Evolutionary conservation across 805 yeast species (phyloP), one percentile per base, ranked within the genome.

Genomic region (Cyberlindnera petersonii): DNA sequence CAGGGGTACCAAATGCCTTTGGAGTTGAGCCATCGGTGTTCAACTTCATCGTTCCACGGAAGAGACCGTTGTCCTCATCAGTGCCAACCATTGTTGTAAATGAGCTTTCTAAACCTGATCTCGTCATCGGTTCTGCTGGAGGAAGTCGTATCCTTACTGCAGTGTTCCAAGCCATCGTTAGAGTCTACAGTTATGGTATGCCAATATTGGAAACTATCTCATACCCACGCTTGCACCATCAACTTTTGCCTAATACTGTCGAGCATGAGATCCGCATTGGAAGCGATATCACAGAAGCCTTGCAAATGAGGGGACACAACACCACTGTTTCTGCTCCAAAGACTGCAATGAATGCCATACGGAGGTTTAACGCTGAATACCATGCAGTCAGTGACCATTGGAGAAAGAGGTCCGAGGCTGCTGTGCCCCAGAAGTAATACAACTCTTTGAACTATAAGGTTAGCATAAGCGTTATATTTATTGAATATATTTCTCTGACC

Each of bases 121-220:
- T 85, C 19, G 75, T 83, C 5, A 72, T 91, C 42, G 98, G 97
- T 0, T 93, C 96, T 1, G 94, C 97, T 2, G 98, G 98, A 9
- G 98, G 98, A 0, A 82, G 93, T 6, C 68, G 93, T 39, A 91
- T 91, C 35, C 70, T 84, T 11, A 86, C 96, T 0, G 76, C 94
- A 1, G 77, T 91, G 4, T 72, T 91, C 40, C 93, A 88, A 58
- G 88, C 91, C 0, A 72, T 91, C 14, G 70, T 85, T 2, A 65
- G 96, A 37, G 64, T 68, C 3, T 78, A 80, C 46, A 77, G 75
- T 56, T 75, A 78, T 53, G 61, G 71, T 2, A 56, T 77, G 64
- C 69, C 79, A 1, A 56, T 88, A 4, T 63, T 86, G 17, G 81
- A 85, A 39, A 71, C 87, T 0, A 71, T 89, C 17, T 76, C 95